phyloP scores from a whole-genome alignment of 257 asterid species.

The Solanum clarkiae region DNA sequence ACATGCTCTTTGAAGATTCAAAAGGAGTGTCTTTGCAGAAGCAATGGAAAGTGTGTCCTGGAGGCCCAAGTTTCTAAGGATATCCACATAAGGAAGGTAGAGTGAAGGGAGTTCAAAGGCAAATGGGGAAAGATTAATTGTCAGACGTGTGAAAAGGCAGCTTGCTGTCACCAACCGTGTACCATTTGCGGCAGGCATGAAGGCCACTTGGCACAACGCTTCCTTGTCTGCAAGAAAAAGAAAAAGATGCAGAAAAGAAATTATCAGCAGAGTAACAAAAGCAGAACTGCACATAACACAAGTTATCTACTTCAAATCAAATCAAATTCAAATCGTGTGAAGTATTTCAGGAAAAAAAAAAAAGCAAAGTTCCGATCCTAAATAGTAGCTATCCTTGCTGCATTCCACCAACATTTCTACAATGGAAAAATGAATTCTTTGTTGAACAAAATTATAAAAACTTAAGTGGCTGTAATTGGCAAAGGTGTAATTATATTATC shows the following conservation, averaged over 20 bases:
- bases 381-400: background rate
- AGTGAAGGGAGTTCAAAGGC: slow-evolving; percentile 84
- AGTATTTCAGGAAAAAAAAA: background rate
- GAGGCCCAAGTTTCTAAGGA: slow-evolving; percentile 75
- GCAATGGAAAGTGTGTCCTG: slow-evolving; percentile 61
- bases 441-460: too few relatives aligned
- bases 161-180: slow-evolving; percentile 85
- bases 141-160: slow-evolving; percentile 80
- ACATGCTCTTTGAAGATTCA: slow-evolving; percentile 69
- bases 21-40: slow-evolving; percentile 75
- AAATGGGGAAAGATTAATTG: slow-evolving; percentile 83
- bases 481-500: too few relatives aligned
- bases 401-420: background rate
- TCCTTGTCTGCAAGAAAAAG: slow-evolving; percentile 39
- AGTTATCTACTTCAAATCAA: background rate
- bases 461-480: too few relatives aligned
- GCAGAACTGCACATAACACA: background rate
- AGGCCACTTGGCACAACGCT: slow-evolving; percentile 70
- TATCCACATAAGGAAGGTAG: slow-evolving; percentile 72
- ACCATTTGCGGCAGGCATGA: slow-evolving; percentile 92
- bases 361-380: background rate
- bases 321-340: background rate
- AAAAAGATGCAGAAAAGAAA: background rate
- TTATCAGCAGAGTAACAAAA: background rate
- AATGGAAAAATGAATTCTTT: too few relatives aligned